Evolutionary conservation across 2,329 filamentous ascomycete species (phyloP).

Genomic region (Pestalotiopsis sp.): DNA sequence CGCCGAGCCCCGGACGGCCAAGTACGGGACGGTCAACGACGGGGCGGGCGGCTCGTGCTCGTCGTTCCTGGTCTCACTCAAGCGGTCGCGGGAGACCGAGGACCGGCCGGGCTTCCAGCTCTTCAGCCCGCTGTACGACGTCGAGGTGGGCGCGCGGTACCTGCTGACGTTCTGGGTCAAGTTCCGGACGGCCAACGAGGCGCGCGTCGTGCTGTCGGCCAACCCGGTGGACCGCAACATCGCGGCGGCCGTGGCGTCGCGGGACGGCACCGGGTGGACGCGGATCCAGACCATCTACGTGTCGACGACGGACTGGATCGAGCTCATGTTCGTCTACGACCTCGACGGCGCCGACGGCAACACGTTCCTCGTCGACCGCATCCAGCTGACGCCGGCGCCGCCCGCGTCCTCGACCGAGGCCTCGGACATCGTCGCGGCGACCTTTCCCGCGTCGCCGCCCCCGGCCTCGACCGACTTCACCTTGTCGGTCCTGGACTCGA

Average conservation of each 20-base stretch:
- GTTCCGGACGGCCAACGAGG: neutral
- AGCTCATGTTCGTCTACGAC: constrained; percentile 3
- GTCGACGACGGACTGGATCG: neutral
- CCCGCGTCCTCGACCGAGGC: neutral
- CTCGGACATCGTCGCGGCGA: neutral
- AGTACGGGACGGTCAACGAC: neutral
- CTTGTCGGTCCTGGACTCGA: constrained; percentile 4
- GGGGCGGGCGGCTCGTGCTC: constrained; percentile 4
- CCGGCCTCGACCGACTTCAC: constrained; percentile 6
- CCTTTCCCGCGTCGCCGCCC: neutral
- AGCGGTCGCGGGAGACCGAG: neutral
- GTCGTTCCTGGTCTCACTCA: constrained; percentile 2
- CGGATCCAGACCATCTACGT: neutral
- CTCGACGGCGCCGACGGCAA: constrained; percentile 10
- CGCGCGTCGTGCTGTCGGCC: neutral
- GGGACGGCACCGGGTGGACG: neutral
- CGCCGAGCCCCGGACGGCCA: neutral
- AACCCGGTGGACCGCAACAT: constrained; percentile 1
- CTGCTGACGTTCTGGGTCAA: neutral
- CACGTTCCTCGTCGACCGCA: constrained; percentile 14
- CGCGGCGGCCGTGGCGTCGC: constrained; percentile 6
- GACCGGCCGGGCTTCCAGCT: neutral
- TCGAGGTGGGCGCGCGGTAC: neutral
- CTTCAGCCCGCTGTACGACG: constrained; percentile 2
- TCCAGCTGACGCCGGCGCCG: constrained; percentile 3